phyloP scores from a whole-genome alignment of 1,284 basidiomycete genomes.

The Entoloma clypeatum region DNA sequence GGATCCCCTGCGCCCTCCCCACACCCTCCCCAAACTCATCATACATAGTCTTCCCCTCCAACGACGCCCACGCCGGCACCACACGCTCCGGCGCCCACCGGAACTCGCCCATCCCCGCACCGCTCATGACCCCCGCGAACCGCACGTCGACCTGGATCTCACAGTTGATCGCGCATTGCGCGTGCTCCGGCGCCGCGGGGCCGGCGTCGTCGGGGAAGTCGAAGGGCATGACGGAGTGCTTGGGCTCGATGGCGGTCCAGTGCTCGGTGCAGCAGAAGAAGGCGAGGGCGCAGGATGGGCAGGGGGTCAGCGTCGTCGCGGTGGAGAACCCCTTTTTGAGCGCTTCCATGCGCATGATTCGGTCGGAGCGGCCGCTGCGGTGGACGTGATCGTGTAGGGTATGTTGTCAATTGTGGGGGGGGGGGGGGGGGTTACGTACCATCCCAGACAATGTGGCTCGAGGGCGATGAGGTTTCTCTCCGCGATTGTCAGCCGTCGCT shows the following conservation, averaged over 20 bases:
- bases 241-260: constrained; percentile 23
- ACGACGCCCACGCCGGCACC: constrained; percentile 19
- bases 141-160: constrained; percentile 21
- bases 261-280: constrained; percentile 33
- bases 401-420: too few relatives aligned
- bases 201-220: constrained; percentile 22
- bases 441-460: constrained; percentile 34
- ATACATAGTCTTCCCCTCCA: constrained; percentile 21
- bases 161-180: constrained; percentile 31
- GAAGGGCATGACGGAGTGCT: constrained; percentile 19
- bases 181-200: too few relatives aligned
- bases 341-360: constrained; percentile 29
- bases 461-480: constrained; percentile 31
- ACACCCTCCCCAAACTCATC: constrained; percentile 20
- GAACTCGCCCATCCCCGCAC: constrained; percentile 15
- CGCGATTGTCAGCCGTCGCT: constrained; percentile 17
- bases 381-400: background rate
- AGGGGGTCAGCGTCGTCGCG: constrained; percentile 20
- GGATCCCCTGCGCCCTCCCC: constrained; percentile 8
- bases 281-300: constrained; percentile 27
- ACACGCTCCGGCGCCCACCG: constrained; percentile 30
- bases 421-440: constrained; percentile 22
- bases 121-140: constrained; percentile 17
- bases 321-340: constrained; percentile 9
- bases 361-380: constrained; percentile 29